phyloP scores from a whole-genome alignment of 1,139 yeast species.

The Meyerozyma elateridarum region DNA sequence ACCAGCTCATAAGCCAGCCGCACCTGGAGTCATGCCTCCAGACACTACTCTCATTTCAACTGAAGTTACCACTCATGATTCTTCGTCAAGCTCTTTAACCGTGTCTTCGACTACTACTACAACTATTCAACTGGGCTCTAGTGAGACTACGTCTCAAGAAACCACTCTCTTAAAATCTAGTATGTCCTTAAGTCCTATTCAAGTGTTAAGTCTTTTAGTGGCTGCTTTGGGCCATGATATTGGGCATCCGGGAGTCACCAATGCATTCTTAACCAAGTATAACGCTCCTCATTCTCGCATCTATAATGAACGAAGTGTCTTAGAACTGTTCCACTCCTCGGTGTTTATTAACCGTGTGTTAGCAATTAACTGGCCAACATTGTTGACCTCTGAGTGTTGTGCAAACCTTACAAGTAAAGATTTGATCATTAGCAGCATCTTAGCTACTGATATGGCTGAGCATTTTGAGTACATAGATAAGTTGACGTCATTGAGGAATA shows the following conservation, averaged over 20 bases:
- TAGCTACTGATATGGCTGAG: constrained; percentile 94
- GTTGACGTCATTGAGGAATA: constrained; percentile 24
- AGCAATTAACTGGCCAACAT: constrained; percentile 59
- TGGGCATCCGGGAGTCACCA: constrained; percentile 94
- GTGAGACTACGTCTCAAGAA: neutral
- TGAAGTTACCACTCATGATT: neutral
- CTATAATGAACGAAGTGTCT: constrained; percentile 63
- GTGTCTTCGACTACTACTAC: constrained; percentile 3
- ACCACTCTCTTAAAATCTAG: neutral
- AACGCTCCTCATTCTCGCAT: constrained; percentile 62
- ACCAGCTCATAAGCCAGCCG: too few relatives aligned
- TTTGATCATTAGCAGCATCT: constrained; percentile 43
- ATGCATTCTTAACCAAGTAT: constrained; percentile 59
- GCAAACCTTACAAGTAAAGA: constrained; percentile 18
- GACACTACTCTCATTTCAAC: constrained; percentile 1
- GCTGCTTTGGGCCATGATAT: constrained; percentile 95
- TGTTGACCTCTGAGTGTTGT: constrained; percentile 15
- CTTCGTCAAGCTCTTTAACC: neutral
- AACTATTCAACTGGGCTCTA: neutral
- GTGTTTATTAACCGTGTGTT: constrained; percentile 59
- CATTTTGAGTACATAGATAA: constrained; percentile 71
- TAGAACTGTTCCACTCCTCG: constrained; percentile 82
- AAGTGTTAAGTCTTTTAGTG: constrained; percentile 56
- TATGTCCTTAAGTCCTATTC: constrained; percentile 33
- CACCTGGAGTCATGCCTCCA: neutral